These are phyloP conservation scores for Clausena lansium DNA, from an alignment of 345 rosid species.

Conservation along the genomic window DNA sequence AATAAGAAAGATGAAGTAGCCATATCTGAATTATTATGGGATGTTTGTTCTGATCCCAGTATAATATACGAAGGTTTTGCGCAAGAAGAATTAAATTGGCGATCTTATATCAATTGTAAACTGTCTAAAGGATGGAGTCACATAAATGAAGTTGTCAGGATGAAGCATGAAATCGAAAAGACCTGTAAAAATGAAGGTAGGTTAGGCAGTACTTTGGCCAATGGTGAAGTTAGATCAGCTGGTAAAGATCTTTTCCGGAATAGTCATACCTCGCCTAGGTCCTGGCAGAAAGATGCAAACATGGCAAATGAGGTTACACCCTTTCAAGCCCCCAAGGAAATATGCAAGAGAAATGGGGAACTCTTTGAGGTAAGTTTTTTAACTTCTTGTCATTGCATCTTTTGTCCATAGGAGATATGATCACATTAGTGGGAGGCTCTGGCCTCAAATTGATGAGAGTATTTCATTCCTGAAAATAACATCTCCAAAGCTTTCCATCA, in stretches of 20 bases:
- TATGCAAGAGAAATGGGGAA: slow-evolving; percentile 79
- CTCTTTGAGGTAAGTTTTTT: slow-evolving; percentile 67
- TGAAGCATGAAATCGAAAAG: slow-evolving; percentile 33
- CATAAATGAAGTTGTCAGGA: slow-evolving; percentile 36
- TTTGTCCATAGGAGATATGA: slow-evolving; percentile 19
- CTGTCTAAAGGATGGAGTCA: slow-evolving; percentile 55
- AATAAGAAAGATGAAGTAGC: slow-evolving; percentile 37
- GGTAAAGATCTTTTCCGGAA: slow-evolving; percentile 37
- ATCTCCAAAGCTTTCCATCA: slow-evolving; percentile 7
- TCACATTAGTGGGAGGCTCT: slow-evolving; percentile 11
- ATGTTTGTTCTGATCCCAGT: slow-evolving; percentile 58
- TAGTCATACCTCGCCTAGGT: slow-evolving; percentile 37
- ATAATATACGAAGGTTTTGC: slow-evolving; percentile 57
- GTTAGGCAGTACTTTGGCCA: slow-evolving; percentile 27
- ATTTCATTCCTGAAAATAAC: slow-evolving; percentile 4
- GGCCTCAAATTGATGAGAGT: neutral
- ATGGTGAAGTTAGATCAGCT: slow-evolving; percentile 36
- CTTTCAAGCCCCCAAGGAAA: slow-evolving; percentile 64
- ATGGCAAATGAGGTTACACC: slow-evolving; percentile 39
- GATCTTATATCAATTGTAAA: slow-evolving; percentile 36
- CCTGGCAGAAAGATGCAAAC: slow-evolving; percentile 49
- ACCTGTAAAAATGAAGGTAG: slow-evolving; percentile 34
- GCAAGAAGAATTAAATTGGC: slow-evolving; percentile 53
- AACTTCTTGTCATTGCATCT: neutral
- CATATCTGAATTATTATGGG: slow-evolving; percentile 51